These are phyloP conservation scores for Termitomyces bulborhizus DNA, from an alignment of 768 basidiomycete genomes.

Conservation along the genomic window DNA sequence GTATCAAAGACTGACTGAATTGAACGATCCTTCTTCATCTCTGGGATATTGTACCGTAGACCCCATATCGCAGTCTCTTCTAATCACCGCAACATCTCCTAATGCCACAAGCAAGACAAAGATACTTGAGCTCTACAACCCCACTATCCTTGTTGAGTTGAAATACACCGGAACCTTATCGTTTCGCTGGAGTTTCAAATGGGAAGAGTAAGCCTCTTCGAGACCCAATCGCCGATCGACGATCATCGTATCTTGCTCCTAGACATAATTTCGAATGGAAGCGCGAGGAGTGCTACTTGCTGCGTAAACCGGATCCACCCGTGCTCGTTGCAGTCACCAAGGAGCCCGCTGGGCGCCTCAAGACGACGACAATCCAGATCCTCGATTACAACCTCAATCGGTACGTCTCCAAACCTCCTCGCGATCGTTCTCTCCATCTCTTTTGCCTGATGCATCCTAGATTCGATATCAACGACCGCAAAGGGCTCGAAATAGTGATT, in stretches of 20 bases:
- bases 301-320: slow-evolving; percentile 83
- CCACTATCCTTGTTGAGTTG: slow-evolving; percentile 61
- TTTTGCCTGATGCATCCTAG: slow-evolving; percentile 25
- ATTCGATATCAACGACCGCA: slow-evolving; percentile 81
- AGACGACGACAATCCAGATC: slow-evolving; percentile 64
- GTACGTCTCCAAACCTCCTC: slow-evolving; percentile 26
- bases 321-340: slow-evolving; percentile 80
- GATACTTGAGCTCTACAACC: slow-evolving; percentile 71
- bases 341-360: slow-evolving; percentile 61
- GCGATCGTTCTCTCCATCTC: not conserved
- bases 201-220: slow-evolving; percentile 63
- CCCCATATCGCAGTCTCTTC: slow-evolving; percentile 64
- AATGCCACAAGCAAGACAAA: slow-evolving; percentile 65
- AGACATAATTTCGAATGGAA: slow-evolving; percentile 88
- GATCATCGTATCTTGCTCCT: not conserved
- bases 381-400: slow-evolving; percentile 82
- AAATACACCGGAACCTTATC: slow-evolving; percentile 67
- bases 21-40: too few species aligned
- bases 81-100: slow-evolving; percentile 62
- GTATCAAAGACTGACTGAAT: not conserved
- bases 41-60: slow-evolving; percentile 32
- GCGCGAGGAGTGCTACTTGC: slow-evolving; percentile 74
- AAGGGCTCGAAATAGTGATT: slow-evolving; percentile 80
- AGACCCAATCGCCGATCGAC: not conserved
- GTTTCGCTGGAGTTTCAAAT: slow-evolving; percentile 75